Percentiles rank a stretch among this genome's conserved stretches.
These are phyloP conservation scores for Penicillium sp. DNA, from an alignment of 2,329 filamentous ascomycete species.

Conservation along the genomic window DNA sequence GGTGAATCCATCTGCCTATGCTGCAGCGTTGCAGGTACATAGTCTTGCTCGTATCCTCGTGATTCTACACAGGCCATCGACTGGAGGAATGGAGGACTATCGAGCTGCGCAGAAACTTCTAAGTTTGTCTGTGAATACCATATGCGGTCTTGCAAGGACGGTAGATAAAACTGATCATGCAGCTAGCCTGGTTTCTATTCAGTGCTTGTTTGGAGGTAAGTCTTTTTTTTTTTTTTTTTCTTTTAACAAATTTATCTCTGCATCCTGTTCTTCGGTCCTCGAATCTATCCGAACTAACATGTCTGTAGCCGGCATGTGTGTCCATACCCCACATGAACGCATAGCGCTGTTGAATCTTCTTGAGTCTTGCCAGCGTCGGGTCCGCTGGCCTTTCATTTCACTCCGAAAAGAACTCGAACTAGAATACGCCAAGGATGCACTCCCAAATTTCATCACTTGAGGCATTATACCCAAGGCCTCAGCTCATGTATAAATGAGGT, in stretches of 20 bases:
- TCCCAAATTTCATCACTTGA: constrained; percentile 20
- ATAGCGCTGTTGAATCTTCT: constrained; percentile 26
- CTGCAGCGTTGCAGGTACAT: constrained; percentile 57
- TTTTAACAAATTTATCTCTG: too few relatives aligned
- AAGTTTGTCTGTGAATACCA: constrained; percentile 26
- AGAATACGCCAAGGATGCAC: constrained; percentile 29
- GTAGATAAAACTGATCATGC: constrained; percentile 23
- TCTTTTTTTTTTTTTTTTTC: not conserved
- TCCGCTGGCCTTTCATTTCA: constrained; percentile 28
- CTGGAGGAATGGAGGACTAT: constrained; percentile 56
- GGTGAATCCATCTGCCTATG: constrained; percentile 55
- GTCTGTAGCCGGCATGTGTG: constrained; percentile 28
- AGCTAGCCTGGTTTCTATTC: constrained; percentile 27
- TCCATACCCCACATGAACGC: constrained; percentile 28
- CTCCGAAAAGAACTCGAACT: constrained; percentile 29
- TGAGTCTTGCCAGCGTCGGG: constrained; percentile 23
- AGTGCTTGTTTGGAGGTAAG: constrained; percentile 34
- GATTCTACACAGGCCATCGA: constrained; percentile 57
- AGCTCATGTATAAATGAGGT: not conserved
- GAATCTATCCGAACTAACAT: not conserved
- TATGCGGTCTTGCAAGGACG: constrained; percentile 32
- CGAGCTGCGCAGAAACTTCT: constrained; percentile 27
- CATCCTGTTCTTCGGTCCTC: not conserved
- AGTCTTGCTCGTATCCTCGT: constrained; percentile 59
- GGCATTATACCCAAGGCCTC: not conserved